Percentiles rank a stretch among this genome's conserved stretches.
Evolutionary conservation across 805 yeast species (phyloP).

Genomic region (Candida coquimbonensis): DNA sequence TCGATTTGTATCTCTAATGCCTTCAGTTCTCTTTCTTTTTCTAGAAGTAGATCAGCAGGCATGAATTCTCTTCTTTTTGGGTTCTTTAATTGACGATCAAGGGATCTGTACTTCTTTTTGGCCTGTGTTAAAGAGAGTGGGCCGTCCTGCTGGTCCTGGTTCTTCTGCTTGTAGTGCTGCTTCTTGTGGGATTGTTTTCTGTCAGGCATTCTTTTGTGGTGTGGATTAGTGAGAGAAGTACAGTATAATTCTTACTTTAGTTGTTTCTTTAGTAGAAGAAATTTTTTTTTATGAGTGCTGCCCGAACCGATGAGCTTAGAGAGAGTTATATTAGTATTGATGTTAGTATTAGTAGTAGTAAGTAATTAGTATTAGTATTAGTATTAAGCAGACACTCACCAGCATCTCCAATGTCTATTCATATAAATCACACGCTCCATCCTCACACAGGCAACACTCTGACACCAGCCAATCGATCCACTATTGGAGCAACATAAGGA

Average conservation of each 20-base stretch:
- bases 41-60: slow-evolving; percentile 57
- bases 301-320: slow-evolving; percentile 4
- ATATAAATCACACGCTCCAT: neutral
- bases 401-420: too few species aligned
- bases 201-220: too few species aligned
- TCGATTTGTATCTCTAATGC: slow-evolving; percentile 55
- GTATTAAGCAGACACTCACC: too few species aligned
- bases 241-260: too few species aligned
- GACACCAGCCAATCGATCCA: slow-evolving; percentile 51
- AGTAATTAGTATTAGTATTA: neutral
- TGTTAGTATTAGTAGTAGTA: neutral
- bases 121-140: slow-evolving; percentile 19
- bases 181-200: neutral
- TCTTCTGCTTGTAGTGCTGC: neutral
- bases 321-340: neutral
- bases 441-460: slow-evolving; percentile 56
- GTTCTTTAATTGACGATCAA: slow-evolving; percentile 57
- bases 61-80: slow-evolving; percentile 39
- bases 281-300: neutral
- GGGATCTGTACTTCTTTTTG: slow-evolving; percentile 77
- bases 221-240: too few species aligned
- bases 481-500: slow-evolving; percentile 74
- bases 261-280: neutral
- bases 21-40: slow-evolving; percentile 69
- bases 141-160: neutral